Base-by-base conservation (phyloP, 2,329 filamentous ascomycete species). In the Penicillium sp. region DNA sequence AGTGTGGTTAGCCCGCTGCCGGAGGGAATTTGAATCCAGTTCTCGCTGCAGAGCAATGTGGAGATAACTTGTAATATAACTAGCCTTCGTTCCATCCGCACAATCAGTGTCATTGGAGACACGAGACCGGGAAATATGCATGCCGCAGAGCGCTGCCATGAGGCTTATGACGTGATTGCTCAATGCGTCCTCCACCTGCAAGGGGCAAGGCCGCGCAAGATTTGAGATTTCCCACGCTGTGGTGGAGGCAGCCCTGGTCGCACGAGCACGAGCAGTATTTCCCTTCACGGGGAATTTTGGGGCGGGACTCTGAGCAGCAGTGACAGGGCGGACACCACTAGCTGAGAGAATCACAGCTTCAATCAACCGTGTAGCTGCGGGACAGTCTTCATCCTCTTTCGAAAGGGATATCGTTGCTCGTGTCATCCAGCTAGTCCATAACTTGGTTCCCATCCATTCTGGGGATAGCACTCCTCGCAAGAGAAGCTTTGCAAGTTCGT, bases 371-470 rank as follows among this genome's bases (percentile, higher is more conserved):
- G 66, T 69, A 15, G 73, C 73, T 15, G 72, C 63, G 8, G 67
- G 65, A 27, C 61, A 75, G 45, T 75, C 61, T 8, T 61, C 52
- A 54, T 75, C 73, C n/a, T 68, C 67, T n/a, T 58, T 67, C 4
- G 73, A 73, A 45, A 76, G 63, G 29, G 75, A 76, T 38, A 69
- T 66, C 13, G 74, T 73, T 7, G 76, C 76, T 23, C 66, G 62
- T 35, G 70, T 67, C 63, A 77, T 66, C 57, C 71, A 75, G 7
- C 60, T 59, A 43, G 72, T 76, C 73, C 75, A 75, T 15, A 61
- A 55, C 19, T 62, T 70, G 15, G 75, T 77, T 41, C 75, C 73
- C 69, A 77, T 72, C 74, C 76, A 77, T 57, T 77, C 73, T 17
- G 71, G 64, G 12, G 75, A 73, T 13, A 78, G 21, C 5, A 63